Percentiles rank a stretch among this genome's conserved stretches.
Evolutionary conservation across 495 filamentous ascomycete species (phyloP).

Genomic region (Polyplosphaeria fusca): DNA sequence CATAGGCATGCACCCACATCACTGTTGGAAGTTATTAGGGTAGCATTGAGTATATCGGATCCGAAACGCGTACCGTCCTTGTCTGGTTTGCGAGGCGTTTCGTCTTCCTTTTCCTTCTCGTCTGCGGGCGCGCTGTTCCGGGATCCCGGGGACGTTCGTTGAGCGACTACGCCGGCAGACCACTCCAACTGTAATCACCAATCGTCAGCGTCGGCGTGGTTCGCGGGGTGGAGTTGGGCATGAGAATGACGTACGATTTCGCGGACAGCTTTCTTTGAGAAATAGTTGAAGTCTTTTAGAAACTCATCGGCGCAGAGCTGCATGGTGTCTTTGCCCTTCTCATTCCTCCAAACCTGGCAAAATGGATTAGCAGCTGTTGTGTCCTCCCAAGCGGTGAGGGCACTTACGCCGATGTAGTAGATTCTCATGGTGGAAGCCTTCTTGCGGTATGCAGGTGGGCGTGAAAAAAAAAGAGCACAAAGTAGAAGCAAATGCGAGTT

Average conservation of each 20-base stretch:
- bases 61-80: too few species aligned
- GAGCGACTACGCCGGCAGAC: not conserved
- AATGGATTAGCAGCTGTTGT: conserved; percentile 14
- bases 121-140: not conserved
- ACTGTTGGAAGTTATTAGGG: too few species aligned
- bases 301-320: conserved; percentile 80
- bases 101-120: too few species aligned
- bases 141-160: not conserved
- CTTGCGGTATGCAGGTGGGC: not conserved
- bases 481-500: too few species aligned
- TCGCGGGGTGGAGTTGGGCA: not conserved
- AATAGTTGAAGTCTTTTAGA: conserved; percentile 56
- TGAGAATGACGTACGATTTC: conserved; percentile 49
- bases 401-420: conserved; percentile 81
- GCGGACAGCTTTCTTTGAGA: conserved; percentile 34
- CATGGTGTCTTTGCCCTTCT: conserved; percentile 66
- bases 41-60: too few species aligned
- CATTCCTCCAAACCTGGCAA: conserved; percentile 76
- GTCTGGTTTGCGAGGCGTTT: too few species aligned
- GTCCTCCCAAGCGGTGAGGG: not conserved
- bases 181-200: not conserved
- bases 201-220: not conserved
- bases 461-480: not conserved
- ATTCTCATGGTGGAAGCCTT: conserved; percentile 73
- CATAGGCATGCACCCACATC: too few species aligned